Percentiles rank a stretch among this genome's conserved stretches.
Conservation (phyloP, 176 grass and related monocot species). For the Oryza nivara region DNA sequence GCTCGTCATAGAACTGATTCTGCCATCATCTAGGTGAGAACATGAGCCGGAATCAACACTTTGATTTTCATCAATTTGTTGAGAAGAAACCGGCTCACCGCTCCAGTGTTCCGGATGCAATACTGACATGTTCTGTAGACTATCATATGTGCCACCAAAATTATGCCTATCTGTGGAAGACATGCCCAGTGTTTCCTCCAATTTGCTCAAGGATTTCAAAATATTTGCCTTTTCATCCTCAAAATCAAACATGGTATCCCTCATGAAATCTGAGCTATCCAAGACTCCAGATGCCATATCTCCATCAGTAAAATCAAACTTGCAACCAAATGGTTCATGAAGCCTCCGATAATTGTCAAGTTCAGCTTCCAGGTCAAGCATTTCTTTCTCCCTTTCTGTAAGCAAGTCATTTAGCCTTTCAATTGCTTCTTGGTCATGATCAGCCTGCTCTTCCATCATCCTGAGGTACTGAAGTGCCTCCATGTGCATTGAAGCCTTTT, state of each 20-base stretch:
- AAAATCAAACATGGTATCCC: slow-evolving; percentile 56
- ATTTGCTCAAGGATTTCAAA: slow-evolving; percentile 59
- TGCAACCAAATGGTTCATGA: slow-evolving; percentile 39
- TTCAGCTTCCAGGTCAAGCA: slow-evolving; percentile 81
- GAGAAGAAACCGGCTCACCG: slow-evolving; percentile 34
- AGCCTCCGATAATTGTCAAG: slow-evolving; percentile 42
- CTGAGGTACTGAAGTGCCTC: slow-evolving; percentile 93
- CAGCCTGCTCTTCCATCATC: slow-evolving; percentile 97
- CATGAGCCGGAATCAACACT: slow-evolving; percentile 23
- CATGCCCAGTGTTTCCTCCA: slow-evolving; percentile 63
- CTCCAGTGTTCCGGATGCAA: slow-evolving; percentile 13
- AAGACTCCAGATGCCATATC: slow-evolving; percentile 29
- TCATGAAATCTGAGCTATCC: slow-evolving; percentile 44
- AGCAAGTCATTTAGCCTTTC: slow-evolving; percentile 81
- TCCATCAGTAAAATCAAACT: slow-evolving; percentile 34
- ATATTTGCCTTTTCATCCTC: slow-evolving; percentile 75
- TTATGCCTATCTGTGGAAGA: slow-evolving; percentile 36
- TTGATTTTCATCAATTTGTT: slow-evolving; percentile 29
- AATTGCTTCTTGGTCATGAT: slow-evolving; percentile 90
- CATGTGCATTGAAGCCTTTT: slow-evolving; percentile 91
- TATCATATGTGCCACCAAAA: slow-evolving; percentile 30
- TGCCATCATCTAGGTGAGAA: slow-evolving; percentile 28
- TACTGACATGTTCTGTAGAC: slow-evolving; percentile 4
- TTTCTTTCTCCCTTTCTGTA: slow-evolving; percentile 90
- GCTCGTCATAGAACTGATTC: slow-evolving; percentile 16